Evolutionary conservation across 2,329 filamentous ascomycete species (phyloP).

Genomic region (Ascochyta lentis): DNA sequence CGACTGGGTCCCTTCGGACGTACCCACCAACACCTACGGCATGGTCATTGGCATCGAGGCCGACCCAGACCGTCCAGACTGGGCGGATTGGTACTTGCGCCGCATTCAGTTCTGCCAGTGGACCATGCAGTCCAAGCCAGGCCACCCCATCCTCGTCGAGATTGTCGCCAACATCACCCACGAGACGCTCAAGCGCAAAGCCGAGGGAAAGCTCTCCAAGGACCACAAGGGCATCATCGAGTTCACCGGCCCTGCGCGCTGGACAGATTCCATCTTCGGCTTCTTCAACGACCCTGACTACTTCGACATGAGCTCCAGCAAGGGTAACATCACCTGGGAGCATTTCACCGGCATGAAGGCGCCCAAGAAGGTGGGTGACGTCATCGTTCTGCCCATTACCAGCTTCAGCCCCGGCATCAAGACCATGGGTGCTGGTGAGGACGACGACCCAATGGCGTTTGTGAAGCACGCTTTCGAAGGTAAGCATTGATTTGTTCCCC

Average conservation of each 20-base stretch:
- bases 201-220: conserved; percentile 66
- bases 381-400: conserved; percentile 92
- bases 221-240: conserved; percentile 83
- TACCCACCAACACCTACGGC: conserved; percentile 79
- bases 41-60: conserved; percentile 95
- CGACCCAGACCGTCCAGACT: conserved; percentile 90
- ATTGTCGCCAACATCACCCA: conserved; percentile 86
- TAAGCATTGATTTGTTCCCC: conserved; percentile 52
- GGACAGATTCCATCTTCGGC: conserved; percentile 90
- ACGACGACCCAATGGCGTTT: conserved; percentile 94
- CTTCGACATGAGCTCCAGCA: conserved; percentile 78
- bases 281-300: conserved; percentile 93
- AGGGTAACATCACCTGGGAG: conserved; percentile 78
- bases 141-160: conserved; percentile 88
- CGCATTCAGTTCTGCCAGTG: conserved; percentile 98
- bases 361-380: conserved; percentile 89
- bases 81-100: conserved; percentile 94
- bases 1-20: conserved; percentile 83
- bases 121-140: conserved; percentile 96
- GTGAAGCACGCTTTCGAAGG: conserved; percentile 97
- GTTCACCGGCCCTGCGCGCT: conserved; percentile 90
- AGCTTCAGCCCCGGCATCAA: conserved; percentile 94
- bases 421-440: conserved; percentile 89
- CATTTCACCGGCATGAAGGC: conserved; percentile 88
- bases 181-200: conserved; percentile 77